Evolutionary conservation across 257 asterid species (phyloP).

Genomic region (Ehretia macrophylla): DNA sequence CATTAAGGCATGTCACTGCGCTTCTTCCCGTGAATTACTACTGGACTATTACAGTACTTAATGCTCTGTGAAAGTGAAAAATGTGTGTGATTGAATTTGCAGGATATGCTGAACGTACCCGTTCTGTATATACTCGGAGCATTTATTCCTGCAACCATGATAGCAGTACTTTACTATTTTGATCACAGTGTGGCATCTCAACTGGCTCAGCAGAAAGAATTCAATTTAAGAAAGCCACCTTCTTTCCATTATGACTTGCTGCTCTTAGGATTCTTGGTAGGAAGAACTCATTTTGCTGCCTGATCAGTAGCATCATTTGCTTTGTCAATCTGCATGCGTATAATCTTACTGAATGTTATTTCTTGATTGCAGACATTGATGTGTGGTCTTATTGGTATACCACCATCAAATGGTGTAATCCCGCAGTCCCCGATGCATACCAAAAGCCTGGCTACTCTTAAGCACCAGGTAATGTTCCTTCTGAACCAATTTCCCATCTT

Average conservation of each 20-base stretch:
- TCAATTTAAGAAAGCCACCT: constrained; percentile 78
- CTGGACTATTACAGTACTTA: not conserved
- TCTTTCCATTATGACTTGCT: constrained; percentile 79
- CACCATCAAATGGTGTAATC: constrained; percentile 87
- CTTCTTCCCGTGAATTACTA: not conserved
- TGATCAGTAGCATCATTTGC: not conserved
- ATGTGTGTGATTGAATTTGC: constrained; percentile 24
- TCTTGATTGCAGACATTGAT: constrained; percentile 48
- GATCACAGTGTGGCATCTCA: constrained; percentile 95
- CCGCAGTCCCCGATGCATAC: constrained; percentile 98
- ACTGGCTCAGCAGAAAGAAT: constrained; percentile 83
- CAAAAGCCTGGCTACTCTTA: constrained; percentile 80
- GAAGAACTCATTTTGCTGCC: not conserved
- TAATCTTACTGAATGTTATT: not conserved
- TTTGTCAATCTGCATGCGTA: constrained; percentile 3
- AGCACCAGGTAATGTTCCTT: constrained; percentile 58
- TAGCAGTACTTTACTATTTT: constrained; percentile 85
- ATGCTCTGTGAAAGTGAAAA: constrained; percentile 4
- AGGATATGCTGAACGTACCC: constrained; percentile 83
- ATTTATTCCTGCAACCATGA: constrained; percentile 85
- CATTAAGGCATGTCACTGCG: constrained; percentile 46
- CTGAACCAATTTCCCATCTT: not conserved
- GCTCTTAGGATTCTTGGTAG: constrained; percentile 79
- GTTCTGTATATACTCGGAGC: constrained; percentile 69
- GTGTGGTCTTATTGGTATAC: constrained; percentile 88